phyloP scores from a whole-genome alignment of 2,329 filamentous ascomycete genomes.

The Grosmannia penicillata region DNA sequence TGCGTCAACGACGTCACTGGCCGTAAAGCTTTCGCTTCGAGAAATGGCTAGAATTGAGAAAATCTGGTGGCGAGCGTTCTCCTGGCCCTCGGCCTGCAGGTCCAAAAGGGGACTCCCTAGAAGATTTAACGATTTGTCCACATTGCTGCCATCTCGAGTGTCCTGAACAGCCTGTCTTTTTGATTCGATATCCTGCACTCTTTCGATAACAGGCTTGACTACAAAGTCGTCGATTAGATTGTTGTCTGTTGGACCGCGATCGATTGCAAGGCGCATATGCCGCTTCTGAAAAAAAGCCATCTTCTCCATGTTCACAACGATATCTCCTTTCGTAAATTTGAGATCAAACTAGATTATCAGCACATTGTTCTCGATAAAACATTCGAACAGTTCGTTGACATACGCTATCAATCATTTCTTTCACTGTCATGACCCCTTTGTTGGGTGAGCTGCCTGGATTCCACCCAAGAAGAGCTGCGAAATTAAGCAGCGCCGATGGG shows the following conservation, averaged over 20 bases:
- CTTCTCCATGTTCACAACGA: constrained; percentile 68
- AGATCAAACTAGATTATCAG: constrained; percentile 21
- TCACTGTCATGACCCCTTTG: constrained; percentile 56
- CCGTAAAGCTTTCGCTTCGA: constrained; percentile 5
- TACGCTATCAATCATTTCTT: constrained; percentile 56
- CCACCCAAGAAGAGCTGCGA: constrained; percentile 77
- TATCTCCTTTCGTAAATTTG: constrained; percentile 84
- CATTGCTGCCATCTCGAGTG: neutral
- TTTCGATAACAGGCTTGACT: constrained; percentile 11
- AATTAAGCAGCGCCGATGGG: constrained; percentile 51
- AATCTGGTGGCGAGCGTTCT: constrained; percentile 2
- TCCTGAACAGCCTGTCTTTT: neutral
- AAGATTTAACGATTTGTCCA: neutral
- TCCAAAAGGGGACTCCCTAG: constrained; percentile 2
- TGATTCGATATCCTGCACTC: constrained; percentile 7
- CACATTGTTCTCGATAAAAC: neutral
- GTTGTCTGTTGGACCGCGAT: constrained; percentile 4
- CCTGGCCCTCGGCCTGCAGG: neutral
- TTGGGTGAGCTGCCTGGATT: constrained; percentile 37
- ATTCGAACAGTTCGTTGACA: constrained; percentile 13
- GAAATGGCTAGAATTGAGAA: constrained; percentile 8
- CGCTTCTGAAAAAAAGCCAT: constrained; percentile 58
- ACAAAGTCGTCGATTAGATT: constrained; percentile 8
- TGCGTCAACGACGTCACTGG: constrained; percentile 7
- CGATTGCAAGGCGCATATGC: constrained; percentile 12